Evolutionary conservation across 169 alveolate genomes (phyloP).

Genomic region (Toxoplasma gondii): DNA sequence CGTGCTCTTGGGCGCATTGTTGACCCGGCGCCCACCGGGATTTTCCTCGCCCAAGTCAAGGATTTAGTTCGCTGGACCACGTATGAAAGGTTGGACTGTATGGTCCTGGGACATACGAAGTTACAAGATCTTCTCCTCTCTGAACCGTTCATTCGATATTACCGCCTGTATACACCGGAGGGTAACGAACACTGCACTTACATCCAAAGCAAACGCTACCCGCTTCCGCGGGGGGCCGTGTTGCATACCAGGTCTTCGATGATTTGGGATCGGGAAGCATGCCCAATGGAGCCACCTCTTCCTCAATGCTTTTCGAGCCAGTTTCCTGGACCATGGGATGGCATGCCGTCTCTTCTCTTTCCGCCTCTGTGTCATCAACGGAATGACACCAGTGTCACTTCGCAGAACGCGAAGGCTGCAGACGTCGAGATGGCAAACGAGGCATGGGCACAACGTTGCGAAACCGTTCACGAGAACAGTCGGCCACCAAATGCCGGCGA

Average conservation of each 20-base stretch:
- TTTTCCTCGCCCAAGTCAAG: constrained; percentile 36
- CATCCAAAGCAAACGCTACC: constrained; percentile 18
- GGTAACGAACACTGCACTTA: constrained; percentile 48
- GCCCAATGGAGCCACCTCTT: constrained; percentile 12
- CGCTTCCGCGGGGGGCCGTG: constrained; percentile 35
- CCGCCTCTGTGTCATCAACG: background rate
- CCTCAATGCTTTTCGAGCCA: background rate
- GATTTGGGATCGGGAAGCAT: constrained; percentile 20
- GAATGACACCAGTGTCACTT: background rate
- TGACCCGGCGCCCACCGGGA: constrained; percentile 34
- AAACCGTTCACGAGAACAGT: background rate
- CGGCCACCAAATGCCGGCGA: background rate
- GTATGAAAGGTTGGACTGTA: constrained; percentile 13
- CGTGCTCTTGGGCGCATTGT: constrained; percentile 35
- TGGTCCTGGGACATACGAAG: constrained; percentile 37
- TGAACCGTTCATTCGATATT: constrained; percentile 27
- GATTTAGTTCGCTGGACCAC: constrained; percentile 47
- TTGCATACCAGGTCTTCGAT: constrained; percentile 25
- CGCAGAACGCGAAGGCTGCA: background rate
- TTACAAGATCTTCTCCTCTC: constrained; percentile 31
- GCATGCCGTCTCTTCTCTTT: background rate
- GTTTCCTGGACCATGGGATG: background rate
- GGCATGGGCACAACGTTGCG: background rate
- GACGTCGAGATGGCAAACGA: background rate
- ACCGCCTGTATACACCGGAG: constrained; percentile 34